These are phyloP conservation scores for Omphalea diandra DNA, from an alignment of 441 rosid species.

Conservation along the genomic window DNA sequence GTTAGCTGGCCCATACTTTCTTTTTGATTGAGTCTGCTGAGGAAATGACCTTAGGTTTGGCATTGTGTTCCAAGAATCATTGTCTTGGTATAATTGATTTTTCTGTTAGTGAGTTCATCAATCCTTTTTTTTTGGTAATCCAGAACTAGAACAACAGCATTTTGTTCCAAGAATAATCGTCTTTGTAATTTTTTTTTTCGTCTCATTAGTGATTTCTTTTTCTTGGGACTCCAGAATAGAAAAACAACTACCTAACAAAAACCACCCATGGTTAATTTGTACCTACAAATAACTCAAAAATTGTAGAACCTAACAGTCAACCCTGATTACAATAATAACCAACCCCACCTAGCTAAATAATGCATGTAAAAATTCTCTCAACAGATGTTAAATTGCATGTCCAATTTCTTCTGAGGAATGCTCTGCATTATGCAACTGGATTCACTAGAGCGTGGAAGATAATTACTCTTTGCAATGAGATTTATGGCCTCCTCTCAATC, in stretches of 20 bases:
- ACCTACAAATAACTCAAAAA: neutral
- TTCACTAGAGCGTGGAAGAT: neutral
- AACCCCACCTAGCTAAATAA: neutral
- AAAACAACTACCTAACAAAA: neutral
- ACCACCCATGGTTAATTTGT: neutral
- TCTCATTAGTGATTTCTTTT: neutral
- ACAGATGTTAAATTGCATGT: neutral
- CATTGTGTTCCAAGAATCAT: neutral
- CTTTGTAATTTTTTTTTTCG: no score
- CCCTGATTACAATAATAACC: neutral
- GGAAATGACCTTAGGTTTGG: neutral
- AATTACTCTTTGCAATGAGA: neutral
- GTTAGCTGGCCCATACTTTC: neutral
- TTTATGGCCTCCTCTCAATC: neutral
- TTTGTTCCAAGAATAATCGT: no score
- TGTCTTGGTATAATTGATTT: neutral
- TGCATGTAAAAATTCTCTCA: neutral
- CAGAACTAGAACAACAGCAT: no score
- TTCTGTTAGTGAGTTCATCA: no score
- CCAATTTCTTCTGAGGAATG: neutral
- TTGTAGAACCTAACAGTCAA: neutral
- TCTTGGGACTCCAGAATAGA: neutral
- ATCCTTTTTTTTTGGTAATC: no score
- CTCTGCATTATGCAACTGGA: neutral
- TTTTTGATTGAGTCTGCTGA: neutral